Percentiles rank a stretch among this genome's conserved stretches.
Evolutionary conservation across 768 basidiomycete genomes (phyloP).

Genomic region (Boletus coccyginus): DNA sequence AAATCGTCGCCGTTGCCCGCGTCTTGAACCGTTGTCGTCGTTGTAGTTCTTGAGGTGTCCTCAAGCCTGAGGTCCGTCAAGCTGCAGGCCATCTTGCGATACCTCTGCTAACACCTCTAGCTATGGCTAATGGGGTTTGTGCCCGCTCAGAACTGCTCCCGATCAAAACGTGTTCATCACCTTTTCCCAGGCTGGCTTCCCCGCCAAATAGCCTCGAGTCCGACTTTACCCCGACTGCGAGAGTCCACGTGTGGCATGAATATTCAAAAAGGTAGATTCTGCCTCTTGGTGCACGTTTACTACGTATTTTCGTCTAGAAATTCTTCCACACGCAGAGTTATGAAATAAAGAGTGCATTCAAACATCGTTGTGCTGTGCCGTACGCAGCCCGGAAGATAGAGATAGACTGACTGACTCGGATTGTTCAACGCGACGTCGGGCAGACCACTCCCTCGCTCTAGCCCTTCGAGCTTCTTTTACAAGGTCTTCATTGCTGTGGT

Average conservation of each 20-base stretch:
- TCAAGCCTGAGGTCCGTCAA: neutral
- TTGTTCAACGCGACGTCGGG: constrained; percentile 41
- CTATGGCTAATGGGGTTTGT: neutral
- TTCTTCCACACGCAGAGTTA: too few species aligned
- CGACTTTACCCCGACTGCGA: too few species aligned
- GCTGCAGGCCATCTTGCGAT: neutral
- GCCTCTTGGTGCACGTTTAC: neutral
- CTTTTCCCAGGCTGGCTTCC: constrained; percentile 4
- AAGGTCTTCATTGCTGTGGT: constrained; percentile 13
- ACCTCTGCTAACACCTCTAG: neutral
- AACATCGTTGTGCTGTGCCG: neutral
- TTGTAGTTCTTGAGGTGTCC: too few species aligned
- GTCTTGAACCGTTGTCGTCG: neutral
- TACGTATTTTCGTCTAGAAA: neutral
- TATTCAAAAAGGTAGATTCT: too few species aligned
- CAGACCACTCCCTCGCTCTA: constrained; percentile 57
- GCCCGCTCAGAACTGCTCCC: neutral
- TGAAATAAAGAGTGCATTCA: neutral
- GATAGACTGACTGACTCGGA: constrained; percentile 3
- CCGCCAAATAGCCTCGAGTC: neutral
- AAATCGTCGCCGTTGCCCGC: neutral
- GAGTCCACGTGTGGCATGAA: too few species aligned
- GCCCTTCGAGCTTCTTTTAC: constrained; percentile 47
- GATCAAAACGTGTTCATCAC: neutral
- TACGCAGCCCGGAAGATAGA: neutral